Base-by-base conservation (phyloP, 164 flowering plant species). In the Umbilicus rupestris region DNA sequence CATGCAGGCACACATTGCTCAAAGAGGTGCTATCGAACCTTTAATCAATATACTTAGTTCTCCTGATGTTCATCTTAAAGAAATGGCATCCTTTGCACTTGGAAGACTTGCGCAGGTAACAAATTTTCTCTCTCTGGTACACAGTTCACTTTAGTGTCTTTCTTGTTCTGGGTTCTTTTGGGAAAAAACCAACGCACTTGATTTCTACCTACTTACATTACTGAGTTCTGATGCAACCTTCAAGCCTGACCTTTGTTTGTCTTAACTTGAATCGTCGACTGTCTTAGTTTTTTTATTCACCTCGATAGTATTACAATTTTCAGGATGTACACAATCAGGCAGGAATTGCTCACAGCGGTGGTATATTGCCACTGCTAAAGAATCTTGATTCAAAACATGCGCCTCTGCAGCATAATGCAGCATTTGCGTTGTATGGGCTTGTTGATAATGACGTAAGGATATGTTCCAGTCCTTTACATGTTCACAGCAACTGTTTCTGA, bases 81-180 rank as follows among this genome's bases (percentile, higher is more conserved):
- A 89, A 77, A 87, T 87, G 95, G 72, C 98, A 62, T 92, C 97
- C 65, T 89, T 87, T 85, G 97, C 98, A 22, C 79, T 93, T 17
- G 97, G 97, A 72, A 83, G 96, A 64, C 73, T 93, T 77, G 95
- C 97, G 6, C 98, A 89, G 92, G 97, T 93, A 70, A 68, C 9
- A 19, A 10, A 8, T 30, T n/a, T 29, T 19, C n/a, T 5, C 16
- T 55, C 0, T 22, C 3, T 22, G 6, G 60, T 69, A 45, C 6
- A n/a, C 63, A 62, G 31, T 28, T 2, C 6, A 11, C 62, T 17
- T 44, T 39, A 42, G 0, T 19, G 22, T 42, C 30, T 12, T 55
- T 57, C n/a, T 57, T 28, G 26, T 16, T 26, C 19, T 26, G 42
- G 16, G 37, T 9, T 29, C 24, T n/a, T 5, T 47, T 47, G 26